Percentiles rank a stretch among this genome's conserved stretches.
phyloP scores from a whole-genome alignment of 371 early-diverging fungal species.

The Agmasoma carcini region DNA sequence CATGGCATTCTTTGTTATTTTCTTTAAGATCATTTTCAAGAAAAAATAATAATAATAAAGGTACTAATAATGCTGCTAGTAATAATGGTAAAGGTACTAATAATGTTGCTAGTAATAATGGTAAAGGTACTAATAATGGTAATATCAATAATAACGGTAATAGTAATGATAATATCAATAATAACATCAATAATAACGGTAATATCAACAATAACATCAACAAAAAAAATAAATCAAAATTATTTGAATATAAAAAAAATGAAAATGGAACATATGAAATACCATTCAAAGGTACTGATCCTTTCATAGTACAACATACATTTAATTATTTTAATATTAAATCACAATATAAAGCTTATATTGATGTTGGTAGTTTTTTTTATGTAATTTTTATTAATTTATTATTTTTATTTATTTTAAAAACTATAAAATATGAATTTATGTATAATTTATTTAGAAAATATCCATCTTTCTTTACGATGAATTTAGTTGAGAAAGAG shows the following conservation, averaged over 20 bases:
- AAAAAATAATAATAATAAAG: too few relatives aligned
- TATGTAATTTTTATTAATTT: slow-evolving; percentile 20
- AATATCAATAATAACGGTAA: background rate
- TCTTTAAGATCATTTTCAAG: too few relatives aligned
- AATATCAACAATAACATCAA: background rate
- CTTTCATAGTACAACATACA: slow-evolving; percentile 48
- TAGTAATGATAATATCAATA: background rate
- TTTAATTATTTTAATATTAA: slow-evolving; percentile 13
- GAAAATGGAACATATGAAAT: slow-evolving; percentile 40
- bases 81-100: background rate
- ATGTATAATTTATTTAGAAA: slow-evolving; percentile 16
- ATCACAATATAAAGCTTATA: slow-evolving; percentile 29
- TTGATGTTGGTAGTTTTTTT: slow-evolving; percentile 24
- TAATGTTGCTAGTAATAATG: background rate
- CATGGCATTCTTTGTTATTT: slow-evolving; percentile 52
- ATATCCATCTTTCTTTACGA: slow-evolving; percentile 37
- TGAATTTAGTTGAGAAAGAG: slow-evolving; percentile 35
- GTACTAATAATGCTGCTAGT: background rate
- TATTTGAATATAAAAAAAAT: slow-evolving; percentile 15
- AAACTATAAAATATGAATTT: slow-evolving; percentile 18
- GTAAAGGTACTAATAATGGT: slow-evolving; percentile 7
- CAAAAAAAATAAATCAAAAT: slow-evolving; percentile 1
- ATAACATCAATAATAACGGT: background rate
- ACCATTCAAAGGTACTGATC: slow-evolving; percentile 48
- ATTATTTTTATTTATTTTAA: slow-evolving; percentile 8